Base-by-base conservation (phyloP, 441 rosid species). In the Hura crepitans region DNA sequence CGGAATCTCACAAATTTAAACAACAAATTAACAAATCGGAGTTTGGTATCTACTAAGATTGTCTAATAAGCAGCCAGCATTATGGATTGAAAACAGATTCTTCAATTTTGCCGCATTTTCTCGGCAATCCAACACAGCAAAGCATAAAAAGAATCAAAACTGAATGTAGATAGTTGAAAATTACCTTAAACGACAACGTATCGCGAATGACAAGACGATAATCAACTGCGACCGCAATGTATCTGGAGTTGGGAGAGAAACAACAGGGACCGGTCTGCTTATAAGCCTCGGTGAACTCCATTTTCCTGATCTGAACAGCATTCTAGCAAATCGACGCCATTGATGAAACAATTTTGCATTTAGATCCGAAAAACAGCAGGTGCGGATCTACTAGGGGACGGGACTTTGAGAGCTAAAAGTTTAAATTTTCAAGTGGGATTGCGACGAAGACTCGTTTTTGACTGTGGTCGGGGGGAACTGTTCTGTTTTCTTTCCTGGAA, bases 221-320 rank as follows among this genome's bases (percentile, higher is more conserved):
- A 77, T 89, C 96, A n/a, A 83, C 91, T 23, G 97, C 96, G 72
- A 89, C 89, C 71, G 99, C 97, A 49, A 94, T 75, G 85, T 85
- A 94, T 53, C 96, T 92, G 65, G 96, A 77, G 83, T 94, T 86
- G 47, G 99, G 97, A 10, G 99, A 93, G 80, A 94, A 94, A 72
- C 89, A 87, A 72, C 88, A 89, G 45, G 97, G 92, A 50, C 97
- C 98, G 20, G 97, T 85, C 72, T 85, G 98, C 76, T 89, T 86
- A 76, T 85, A 87, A 69, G 98, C 74, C 28, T 88, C 98, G 1
- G 98, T 94, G 71, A 94, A 94, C 82, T 94, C 97, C 98, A 94
- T 94, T 78, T 31, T 53, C 35, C 6, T 23, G 51, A 67, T 22
- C 62, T 54, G 15, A 31, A 3, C 28, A 45, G 30, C 28, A 68